Evolutionary conservation across 2,329 filamentous ascomycete species (phyloP), one percentile per base, ranked within the genome.

Genomic region (Xylaria digitata): DNA sequence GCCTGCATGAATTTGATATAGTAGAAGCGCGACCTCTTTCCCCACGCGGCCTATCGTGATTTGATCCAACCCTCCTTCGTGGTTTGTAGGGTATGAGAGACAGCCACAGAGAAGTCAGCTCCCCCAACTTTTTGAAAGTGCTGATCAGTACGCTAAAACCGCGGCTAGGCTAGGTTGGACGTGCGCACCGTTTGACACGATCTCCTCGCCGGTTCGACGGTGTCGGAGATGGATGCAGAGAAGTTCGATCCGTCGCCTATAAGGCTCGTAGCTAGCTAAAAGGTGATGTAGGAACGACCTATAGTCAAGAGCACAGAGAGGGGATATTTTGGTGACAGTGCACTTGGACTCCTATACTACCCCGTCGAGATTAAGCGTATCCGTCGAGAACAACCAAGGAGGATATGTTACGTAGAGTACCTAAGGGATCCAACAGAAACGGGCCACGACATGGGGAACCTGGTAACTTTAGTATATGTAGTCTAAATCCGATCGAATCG

Each of bases 371-470:
- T 53, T 60, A 60, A 60, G 48, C 11, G 9, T 30, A 30, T 13
- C 43, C 23, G 13, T 58, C 48, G 42, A 30, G 17, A 23, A 59
- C 49, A 23, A 30, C 59, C 19, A 40, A 50, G 49, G 48, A 63
- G n/a, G 42, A 26, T 30, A 32, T 37, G 45, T 13, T 56, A 42
- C 4, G 13, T 52, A 26, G 50, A 55, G 42, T 30, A 54, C n/a
- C n/a, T n/a, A n/a, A n/a, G 45, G 58, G 53, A 30, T 64, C 58
- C 32, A 60, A 61, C 56, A 37, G 26, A 60, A 54, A 66, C 45
- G 54, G 63, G 59, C 32, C 57, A 53, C 53, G 56, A 61, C 56
- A 65, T 61, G 55, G 42, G 50, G 26, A 52, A 30, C 53, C 57
- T 21, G 23, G 56, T 32, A 61, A 42, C 34, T 30, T 37, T 46